Evolutionary conservation across 805 yeast genomes (phyloP), one percentile per base, ranked within the genome.

Genomic region (Yamadazyma ubonensis): DNA sequence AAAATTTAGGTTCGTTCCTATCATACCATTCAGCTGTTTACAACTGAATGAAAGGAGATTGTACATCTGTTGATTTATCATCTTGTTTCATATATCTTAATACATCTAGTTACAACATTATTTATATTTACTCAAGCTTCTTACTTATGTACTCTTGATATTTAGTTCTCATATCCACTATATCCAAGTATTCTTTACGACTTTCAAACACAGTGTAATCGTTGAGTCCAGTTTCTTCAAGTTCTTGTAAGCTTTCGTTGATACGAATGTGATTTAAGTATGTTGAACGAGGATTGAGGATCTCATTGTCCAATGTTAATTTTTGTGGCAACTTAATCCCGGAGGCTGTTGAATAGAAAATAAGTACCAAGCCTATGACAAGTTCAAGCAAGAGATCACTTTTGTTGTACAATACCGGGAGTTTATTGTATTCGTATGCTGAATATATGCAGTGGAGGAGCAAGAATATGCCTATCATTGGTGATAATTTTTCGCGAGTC

Each of bases 391-490:
- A 54, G 17, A 83, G 68, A 51, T 78, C 83, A 5, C 53, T 27
- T 19, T 40, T 36, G 37, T 28, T 29, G 32, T 44, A 47, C 3
- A 15, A 19, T n/a, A 44, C 20, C 4, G 54, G 36, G 25, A 69
- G 55, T 49, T 70, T 72, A 49, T 71, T 71, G 56, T 67, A 68
- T 50, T 77, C 81, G 46, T 70, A 73, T 2, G 81, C 68, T 5
- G 82, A 77, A 46, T 74, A 76, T 1, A 73, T 78, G 1, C 80
- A 70, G 51, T 78, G 81, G 1, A 65, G 36, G 26, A 77, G 36
- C 7, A 39, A 26, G 20, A 29, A n/a, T 38, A 38, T 38, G 18
- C 36, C 41, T 23, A 38, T 21, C 41, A 32, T 37, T 14, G 29
- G 22, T 12, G 35, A 18, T 17, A 30, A 30, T 30, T 30, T 30